Conservation (phyloP, 179 eudicot genomes). For the Spergularia azorica region DNA sequence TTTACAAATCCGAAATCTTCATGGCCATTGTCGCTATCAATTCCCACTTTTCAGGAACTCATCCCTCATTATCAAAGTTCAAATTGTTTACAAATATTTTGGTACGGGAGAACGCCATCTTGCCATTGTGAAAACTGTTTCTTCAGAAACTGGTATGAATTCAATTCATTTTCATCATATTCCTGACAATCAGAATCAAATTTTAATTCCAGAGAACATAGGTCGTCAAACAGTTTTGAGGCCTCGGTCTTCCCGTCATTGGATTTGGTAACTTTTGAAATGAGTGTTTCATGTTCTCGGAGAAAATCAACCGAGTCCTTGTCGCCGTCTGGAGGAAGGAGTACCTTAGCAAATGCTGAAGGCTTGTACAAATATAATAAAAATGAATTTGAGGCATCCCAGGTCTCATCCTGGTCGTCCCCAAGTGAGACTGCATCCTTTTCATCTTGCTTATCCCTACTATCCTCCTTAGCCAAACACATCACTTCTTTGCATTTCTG, state of each 20-base stretch:
- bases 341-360: slow-evolving; percentile 33
- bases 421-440: slow-evolving; percentile 55
- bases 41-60: slow-evolving; percentile 2
- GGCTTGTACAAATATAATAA: slow-evolving; percentile 43
- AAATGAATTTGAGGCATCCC: slow-evolving; percentile 26
- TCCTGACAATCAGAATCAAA: slow-evolving; percentile 8
- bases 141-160: slow-evolving; percentile 13
- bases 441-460: slow-evolving; percentile 22
- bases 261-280: slow-evolving; percentile 30
- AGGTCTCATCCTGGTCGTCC: slow-evolving; percentile 50
- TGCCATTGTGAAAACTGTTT: slow-evolving; percentile 25
- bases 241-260: background rate
- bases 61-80: slow-evolving; percentile 21
- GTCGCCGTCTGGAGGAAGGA: slow-evolving; percentile 15
- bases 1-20: too few relatives aligned
- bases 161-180: background rate
- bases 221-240: background rate
- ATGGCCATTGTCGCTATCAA: background rate
- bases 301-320: slow-evolving; percentile 21
- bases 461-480: slow-evolving; percentile 36
- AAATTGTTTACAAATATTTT: slow-evolving; percentile 15
- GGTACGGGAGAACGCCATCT: slow-evolving; percentile 17
- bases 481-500: slow-evolving; percentile 44
- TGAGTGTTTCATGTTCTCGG: slow-evolving; percentile 31
- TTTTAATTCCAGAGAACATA: slow-evolving; percentile 26